phyloP scores from a whole-genome alignment of 2,329 filamentous ascomycete genomes.

The Clonostachys sp. region DNA sequence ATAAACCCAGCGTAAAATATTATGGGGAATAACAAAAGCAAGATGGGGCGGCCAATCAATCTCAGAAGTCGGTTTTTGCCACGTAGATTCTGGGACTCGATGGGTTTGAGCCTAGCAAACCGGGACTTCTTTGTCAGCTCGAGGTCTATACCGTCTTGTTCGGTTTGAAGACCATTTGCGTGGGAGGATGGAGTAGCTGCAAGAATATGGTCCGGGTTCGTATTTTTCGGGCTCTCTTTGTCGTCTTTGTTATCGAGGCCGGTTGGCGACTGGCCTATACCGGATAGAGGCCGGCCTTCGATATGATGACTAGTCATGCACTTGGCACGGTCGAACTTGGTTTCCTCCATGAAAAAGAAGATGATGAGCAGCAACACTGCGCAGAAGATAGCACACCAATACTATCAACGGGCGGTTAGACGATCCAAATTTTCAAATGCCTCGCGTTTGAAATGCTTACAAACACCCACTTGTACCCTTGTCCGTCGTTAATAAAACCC shows the following conservation, averaged over 20 bases:
- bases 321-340: slow-evolving; percentile 38
- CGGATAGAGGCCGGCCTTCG: no score
- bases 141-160: background rate
- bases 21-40: slow-evolving; percentile 33
- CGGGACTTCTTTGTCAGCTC: background rate
- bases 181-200: background rate
- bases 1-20: slow-evolving; percentile 35
- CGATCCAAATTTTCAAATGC: no score
- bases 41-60: slow-evolving; percentile 28
- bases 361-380: slow-evolving; percentile 26
- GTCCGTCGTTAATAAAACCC: slow-evolving; percentile 8
- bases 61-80: background rate
- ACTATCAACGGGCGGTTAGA: slow-evolving; percentile 6
- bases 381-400: slow-evolving; percentile 32
- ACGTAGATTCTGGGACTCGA: background rate
- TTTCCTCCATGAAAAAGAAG: slow-evolving; percentile 58
- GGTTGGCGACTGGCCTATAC: background rate
- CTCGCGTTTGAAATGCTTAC: background rate
- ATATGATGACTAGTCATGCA: background rate
- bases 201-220: background rate
- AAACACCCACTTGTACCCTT: slow-evolving; percentile 18
- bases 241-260: background rate
- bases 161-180: background rate
- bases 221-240: background rate
- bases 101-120: background rate